These are phyloP conservation scores for Tricholoma hemisulphureum DNA, from an alignment of 768 basidiomycete species.

Conservation along the genomic window DNA sequence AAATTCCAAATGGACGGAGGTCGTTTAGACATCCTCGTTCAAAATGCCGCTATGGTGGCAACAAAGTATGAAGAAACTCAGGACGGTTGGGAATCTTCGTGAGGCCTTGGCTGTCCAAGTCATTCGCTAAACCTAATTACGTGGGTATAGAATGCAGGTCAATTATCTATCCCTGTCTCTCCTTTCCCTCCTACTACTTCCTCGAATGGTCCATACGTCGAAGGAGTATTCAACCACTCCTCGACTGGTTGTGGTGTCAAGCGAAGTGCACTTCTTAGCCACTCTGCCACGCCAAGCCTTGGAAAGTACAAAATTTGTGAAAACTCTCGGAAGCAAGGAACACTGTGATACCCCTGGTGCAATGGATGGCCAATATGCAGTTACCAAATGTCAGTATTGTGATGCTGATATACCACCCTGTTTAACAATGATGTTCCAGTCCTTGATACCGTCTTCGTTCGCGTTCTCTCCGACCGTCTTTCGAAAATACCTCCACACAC, in stretches of 20 bases:
- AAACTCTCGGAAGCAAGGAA: conserved; percentile 30
- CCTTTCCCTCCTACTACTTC: conserved; percentile 41
- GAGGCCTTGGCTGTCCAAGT: conserved; percentile 5
- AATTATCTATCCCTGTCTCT: conserved; percentile 44
- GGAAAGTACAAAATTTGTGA: conserved; percentile 27
- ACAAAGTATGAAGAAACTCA: conserved; percentile 20
- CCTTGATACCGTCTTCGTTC: conserved; percentile 39
- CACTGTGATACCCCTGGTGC: conserved; percentile 22
- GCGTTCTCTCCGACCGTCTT: conserved; percentile 33
- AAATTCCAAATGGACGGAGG: conserved; percentile 30
- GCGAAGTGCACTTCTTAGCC: conserved; percentile 38
- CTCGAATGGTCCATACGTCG: conserved; percentile 39
- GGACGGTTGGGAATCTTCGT: conserved; percentile 51
- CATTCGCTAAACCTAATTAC: neutral
- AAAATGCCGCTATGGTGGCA: conserved; percentile 37
- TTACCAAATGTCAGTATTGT: conserved; percentile 34
- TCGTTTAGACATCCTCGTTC: conserved; percentile 43
- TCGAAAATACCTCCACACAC: conserved; percentile 13
- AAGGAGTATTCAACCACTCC: conserved; percentile 29
- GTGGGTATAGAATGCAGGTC: conserved; percentile 41
- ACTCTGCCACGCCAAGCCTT: conserved; percentile 23
- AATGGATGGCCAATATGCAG: conserved; percentile 24
- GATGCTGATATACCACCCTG: neutral
- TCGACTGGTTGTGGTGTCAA: conserved; percentile 42
- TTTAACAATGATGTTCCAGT: conserved; percentile 26